Conservation (phyloP, 345 rosid species). For the Aquilaria malaccensis region DNA sequence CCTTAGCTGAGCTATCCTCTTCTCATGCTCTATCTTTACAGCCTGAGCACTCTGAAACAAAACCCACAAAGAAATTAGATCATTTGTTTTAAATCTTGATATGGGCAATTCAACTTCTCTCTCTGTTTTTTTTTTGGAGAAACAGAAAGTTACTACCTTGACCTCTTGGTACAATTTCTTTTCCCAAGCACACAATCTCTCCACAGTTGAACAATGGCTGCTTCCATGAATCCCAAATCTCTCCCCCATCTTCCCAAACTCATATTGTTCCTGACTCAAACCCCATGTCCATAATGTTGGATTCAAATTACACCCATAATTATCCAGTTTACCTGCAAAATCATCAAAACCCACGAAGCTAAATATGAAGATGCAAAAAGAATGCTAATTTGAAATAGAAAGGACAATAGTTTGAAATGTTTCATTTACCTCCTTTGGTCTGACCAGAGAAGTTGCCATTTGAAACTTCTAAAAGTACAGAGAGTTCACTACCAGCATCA, state of each 20-base stretch:
- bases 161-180: conserved; percentile 87
- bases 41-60: conserved; percentile 55
- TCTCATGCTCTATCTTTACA: conserved; percentile 75
- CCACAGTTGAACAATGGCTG: conserved; percentile 81
- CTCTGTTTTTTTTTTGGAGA: not conserved
- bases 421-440: conserved; percentile 44
- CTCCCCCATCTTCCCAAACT: conserved; percentile 30
- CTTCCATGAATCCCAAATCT: conserved; percentile 10
- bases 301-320: conserved; percentile 54
- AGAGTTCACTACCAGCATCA: conserved; percentile 62
- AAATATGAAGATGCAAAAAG: not conserved
- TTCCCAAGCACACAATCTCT: conserved; percentile 93
- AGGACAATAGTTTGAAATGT: not conserved
- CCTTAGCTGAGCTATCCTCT: conserved; percentile 63
- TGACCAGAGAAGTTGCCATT: conserved; percentile 37
- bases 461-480: conserved; percentile 60
- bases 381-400: not conserved
- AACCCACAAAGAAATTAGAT: too few relatives aligned
- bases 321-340: conserved; percentile 47
- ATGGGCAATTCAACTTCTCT: too few relatives aligned
- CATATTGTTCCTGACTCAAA: conserved; percentile 46
- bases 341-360: not conserved
- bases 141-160: conserved; percentile 43
- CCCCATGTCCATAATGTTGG: conserved; percentile 72
- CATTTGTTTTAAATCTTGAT: too few relatives aligned